Base-by-base conservation (phyloP, 257 asterid species). In the Cinchona pubescens region DNA sequence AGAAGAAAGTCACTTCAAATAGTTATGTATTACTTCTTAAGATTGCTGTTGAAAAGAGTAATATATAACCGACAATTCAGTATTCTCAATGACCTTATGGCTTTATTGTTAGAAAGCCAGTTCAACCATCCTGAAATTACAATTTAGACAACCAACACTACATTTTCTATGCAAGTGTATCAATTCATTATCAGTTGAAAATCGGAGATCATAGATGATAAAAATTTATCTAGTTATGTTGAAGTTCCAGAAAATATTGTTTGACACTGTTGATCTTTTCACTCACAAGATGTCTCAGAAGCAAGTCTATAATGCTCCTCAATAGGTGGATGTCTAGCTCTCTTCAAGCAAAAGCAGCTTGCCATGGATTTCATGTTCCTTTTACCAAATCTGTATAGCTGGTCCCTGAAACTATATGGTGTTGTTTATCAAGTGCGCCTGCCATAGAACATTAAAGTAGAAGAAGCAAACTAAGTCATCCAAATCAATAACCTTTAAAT, bases 261-360 rank as follows among this genome's bases (percentile, higher is more conserved):
- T 65, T 49, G 45, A 67, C 29, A 71, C 70, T 9, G 7, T 58
- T 32, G 21, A 42, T 16, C 55, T 43, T 37, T 75, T 4, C 56
- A 84, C 96, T 92, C 82, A 92, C 97, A 92, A 60, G 85, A 79
- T 70, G 97, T 92, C 85, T 87, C 88, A 67, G 96, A 84, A 81
- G 96, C 96, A 46, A 92, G 92, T 65, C 70, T 23, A 3, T 74
- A 80, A 67, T 79, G 89, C 23, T 84, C 82, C 61, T 84, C 86
- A 18, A 82, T 82, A 34, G 88, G 78, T 27, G 81, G 65, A 7
- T 43, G 61, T 66, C 78, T 83, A 12, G 80, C 61, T 76, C 73
- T 90, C 34, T 84, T 72, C 76, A 79, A 79, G 82, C 94, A 77
- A 79, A 92, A 88, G 55, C 85, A 92, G 79, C 71, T 42, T 45